Conservation (phyloP, 352 stramenopile genomes). For the Globisporangium heterothallicum region DNA sequence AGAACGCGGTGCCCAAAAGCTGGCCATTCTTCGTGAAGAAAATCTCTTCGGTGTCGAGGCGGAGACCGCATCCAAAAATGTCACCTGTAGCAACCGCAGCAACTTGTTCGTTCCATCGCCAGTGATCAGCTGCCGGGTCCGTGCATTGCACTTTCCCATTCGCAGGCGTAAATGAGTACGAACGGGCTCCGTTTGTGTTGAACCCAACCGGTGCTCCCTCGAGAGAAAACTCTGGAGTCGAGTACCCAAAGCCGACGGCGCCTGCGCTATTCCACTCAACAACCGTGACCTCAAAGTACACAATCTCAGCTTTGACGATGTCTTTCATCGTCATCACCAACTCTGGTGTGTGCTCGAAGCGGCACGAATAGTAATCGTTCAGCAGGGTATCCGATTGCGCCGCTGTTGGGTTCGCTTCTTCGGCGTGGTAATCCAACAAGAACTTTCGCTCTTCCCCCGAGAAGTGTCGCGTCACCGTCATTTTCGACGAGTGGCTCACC, state of each 20-base stretch:
- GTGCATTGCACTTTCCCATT: conserved; percentile 66
- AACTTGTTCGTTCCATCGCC: conserved; percentile 61
- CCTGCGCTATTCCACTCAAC: conserved; percentile 44
- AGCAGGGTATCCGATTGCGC: conserved; percentile 9
- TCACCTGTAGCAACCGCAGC: conserved; percentile 45
- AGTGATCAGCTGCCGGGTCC: conserved; percentile 53
- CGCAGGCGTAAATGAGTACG: conserved; percentile 65
- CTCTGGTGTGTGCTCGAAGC: conserved; percentile 75
- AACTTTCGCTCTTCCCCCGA: conserved; percentile 77
- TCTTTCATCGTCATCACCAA: conserved; percentile 68
- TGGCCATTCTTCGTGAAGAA: conserved; percentile 87
- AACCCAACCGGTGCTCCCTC: conserved; percentile 58
- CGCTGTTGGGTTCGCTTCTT: conserved; percentile 28
- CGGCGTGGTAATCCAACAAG: conserved; percentile 51
- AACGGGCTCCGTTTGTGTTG: conserved; percentile 27
- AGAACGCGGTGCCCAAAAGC: conserved; percentile 73
- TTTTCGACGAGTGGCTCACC: conserved; percentile 78
- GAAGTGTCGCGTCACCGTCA: conserved; percentile 64
- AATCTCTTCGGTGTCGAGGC: conserved; percentile 74
- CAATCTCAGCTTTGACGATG: conserved; percentile 63
- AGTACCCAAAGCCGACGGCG: conserved; percentile 57
- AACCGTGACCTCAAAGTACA: conserved; percentile 81
- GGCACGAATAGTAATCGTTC: conserved; percentile 55
- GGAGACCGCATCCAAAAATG: conserved; percentile 73
- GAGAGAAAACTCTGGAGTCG: conserved; percentile 56